phyloP scores from a whole-genome alignment of 805 yeast species.

The Ogataea thermomethanolica region DNA sequence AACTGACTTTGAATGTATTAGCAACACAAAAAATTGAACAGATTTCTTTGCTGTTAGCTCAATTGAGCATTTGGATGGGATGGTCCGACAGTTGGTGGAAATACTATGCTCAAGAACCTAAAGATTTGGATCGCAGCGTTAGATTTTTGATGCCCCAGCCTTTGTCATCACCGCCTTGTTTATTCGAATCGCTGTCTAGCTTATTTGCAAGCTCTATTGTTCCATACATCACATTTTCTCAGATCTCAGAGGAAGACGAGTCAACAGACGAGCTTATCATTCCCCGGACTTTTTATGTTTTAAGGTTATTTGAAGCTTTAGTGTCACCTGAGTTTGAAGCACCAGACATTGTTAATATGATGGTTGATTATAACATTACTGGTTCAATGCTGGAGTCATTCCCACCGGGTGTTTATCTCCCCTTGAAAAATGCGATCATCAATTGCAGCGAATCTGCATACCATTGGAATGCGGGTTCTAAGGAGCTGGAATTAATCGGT shows the following conservation, averaged over 20 bases:
- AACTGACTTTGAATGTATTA: constrained; percentile 54
- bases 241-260: constrained; percentile 60
- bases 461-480: constrained; percentile 38
- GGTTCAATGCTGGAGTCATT: constrained; percentile 56
- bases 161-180: constrained; percentile 56
- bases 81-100: constrained; percentile 68
- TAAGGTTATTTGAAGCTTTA: constrained; percentile 59
- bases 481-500: constrained; percentile 56
- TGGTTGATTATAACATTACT: constrained; percentile 55
- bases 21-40: constrained; percentile 33
- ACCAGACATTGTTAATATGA: constrained; percentile 54
- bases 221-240: constrained; percentile 63
- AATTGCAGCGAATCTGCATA: constrained; percentile 49
- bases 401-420: constrained; percentile 69
- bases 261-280: constrained; percentile 56
- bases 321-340: constrained; percentile 52
- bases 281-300: constrained; percentile 59
- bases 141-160: constrained; percentile 43
- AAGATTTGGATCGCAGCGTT: constrained; percentile 36
- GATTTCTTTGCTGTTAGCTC: constrained; percentile 55
- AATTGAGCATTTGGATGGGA: constrained; percentile 62
- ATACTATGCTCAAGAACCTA: constrained; percentile 45
- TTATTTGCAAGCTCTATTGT: constrained; percentile 43
- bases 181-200: constrained; percentile 53
- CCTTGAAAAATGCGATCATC: constrained; percentile 60